These are phyloP conservation scores for Pythium myriotylum DNA, from an alignment of 352 stramenopile genomes.

Conservation along the genomic window DNA sequence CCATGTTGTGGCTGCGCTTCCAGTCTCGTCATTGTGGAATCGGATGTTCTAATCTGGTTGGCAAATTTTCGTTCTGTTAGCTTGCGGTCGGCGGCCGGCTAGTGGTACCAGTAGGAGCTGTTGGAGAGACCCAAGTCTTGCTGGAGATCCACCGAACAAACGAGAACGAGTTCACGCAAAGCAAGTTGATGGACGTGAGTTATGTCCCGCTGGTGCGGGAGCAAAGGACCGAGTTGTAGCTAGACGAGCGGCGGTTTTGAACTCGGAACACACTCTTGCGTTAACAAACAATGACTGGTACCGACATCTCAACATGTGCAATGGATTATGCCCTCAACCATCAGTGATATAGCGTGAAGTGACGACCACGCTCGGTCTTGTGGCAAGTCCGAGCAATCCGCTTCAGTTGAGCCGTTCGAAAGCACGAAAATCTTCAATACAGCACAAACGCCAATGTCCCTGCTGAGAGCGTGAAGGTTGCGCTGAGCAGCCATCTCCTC, in stretches of 20 bases:
- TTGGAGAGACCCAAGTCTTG: slow-evolving; percentile 65
- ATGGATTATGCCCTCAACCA: background rate
- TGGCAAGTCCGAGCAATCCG: background rate
- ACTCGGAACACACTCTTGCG: too few species aligned
- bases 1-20: slow-evolving; percentile 6
- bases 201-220: slow-evolving; percentile 80
- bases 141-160: slow-evolving; percentile 67
- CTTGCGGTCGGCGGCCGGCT: slow-evolving; percentile 86
- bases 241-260: background rate
- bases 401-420: too few species aligned
- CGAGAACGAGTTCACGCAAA: slow-evolving; percentile 42
- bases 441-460: slow-evolving; percentile 13
- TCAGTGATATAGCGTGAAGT: background rate
- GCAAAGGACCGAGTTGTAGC: slow-evolving; percentile 22
- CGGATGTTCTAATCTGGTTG: background rate
- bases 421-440: slow-evolving; percentile 10
- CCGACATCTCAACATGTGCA: slow-evolving; percentile 4
- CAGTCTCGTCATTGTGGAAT: background rate
- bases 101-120: slow-evolving; percentile 91
- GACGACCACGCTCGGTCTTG: background rate
- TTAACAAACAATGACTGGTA: background rate
- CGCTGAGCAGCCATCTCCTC: background rate
- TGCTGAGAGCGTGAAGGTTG: slow-evolving; percentile 2
- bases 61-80: slow-evolving; percentile 18
- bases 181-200: slow-evolving; percentile 67